phyloP scores from a whole-genome alignment of 768 basidiomycete genomes.

The Grammothele lineata region DNA sequence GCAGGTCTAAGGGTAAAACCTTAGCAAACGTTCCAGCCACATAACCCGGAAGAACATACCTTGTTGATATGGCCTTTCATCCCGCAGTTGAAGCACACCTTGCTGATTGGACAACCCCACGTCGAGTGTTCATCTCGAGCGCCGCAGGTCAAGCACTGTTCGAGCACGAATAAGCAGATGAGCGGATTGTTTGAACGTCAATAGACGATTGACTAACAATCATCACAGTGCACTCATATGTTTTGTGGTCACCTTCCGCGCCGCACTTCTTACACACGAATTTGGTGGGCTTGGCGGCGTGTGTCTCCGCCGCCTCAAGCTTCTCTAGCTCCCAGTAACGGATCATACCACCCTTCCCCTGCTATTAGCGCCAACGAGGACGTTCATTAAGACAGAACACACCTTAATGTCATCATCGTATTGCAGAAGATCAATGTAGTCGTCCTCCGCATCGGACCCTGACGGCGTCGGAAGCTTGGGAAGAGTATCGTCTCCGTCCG shows the following conservation, averaged over 20 bases:
- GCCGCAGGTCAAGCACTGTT: constrained; percentile 77
- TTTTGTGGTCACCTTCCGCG: constrained; percentile 65
- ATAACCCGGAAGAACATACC: constrained; percentile 38
- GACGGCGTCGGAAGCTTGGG: constrained; percentile 39
- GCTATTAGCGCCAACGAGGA: not conserved
- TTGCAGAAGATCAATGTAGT: constrained; percentile 76
- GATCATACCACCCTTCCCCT: constrained; percentile 43
- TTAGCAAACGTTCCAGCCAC: too few species aligned
- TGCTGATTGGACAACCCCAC: constrained; percentile 74
- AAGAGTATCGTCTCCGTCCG: constrained; percentile 23
- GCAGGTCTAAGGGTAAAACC: constrained; percentile 46
- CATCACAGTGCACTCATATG: constrained; percentile 61
- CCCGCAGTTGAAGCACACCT: constrained; percentile 75
- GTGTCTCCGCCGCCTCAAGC: constrained; percentile 38
- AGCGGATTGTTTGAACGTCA: not conserved
- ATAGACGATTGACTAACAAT: constrained; percentile 47
- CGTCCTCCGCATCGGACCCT: constrained; percentile 46
- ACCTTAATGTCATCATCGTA: constrained; percentile 58
- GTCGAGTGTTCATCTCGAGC: constrained; percentile 76
- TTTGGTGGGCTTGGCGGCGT: constrained; percentile 23
- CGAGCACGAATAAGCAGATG: not conserved
- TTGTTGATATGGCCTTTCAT: constrained; percentile 80
- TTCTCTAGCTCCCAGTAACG: constrained; percentile 61
- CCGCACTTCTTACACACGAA: constrained; percentile 77
- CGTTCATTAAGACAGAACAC: not conserved